Evolutionary conservation across 768 basidiomycete genomes (phyloP).

Genomic region (Xerocomellus chrysenteron): DNA sequence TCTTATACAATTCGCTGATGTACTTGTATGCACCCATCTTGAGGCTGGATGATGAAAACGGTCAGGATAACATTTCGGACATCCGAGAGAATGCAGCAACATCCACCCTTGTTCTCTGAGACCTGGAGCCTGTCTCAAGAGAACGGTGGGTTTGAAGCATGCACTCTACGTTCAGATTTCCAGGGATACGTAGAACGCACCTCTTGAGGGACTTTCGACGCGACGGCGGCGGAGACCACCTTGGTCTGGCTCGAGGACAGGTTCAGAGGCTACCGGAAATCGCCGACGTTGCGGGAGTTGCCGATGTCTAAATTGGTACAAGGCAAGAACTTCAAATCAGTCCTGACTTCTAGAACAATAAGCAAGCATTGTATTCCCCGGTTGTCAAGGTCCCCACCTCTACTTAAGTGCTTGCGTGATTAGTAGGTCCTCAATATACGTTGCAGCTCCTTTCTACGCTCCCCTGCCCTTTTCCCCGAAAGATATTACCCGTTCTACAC

Average conservation of each 20-base stretch:
- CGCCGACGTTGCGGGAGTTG: slow-evolving; percentile 22
- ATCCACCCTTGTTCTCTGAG: slow-evolving; percentile 25
- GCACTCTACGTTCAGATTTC: background rate
- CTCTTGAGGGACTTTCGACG: slow-evolving; percentile 27
- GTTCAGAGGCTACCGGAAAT: slow-evolving; percentile 13
- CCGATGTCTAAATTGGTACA: slow-evolving; percentile 22
- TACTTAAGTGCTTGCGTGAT: slow-evolving; percentile 16
- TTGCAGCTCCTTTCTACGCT: background rate
- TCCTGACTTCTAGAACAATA: slow-evolving; percentile 15
- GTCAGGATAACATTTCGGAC: slow-evolving; percentile 10
- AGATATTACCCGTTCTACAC: background rate
- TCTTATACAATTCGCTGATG: slow-evolving; percentile 96
- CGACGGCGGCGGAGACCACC: slow-evolving; percentile 9
- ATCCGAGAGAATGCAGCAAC: slow-evolving; percentile 17
- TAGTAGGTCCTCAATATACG: background rate
- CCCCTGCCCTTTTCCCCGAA: background rate
- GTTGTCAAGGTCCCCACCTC: slow-evolving; percentile 19
- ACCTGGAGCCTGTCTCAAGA: background rate
- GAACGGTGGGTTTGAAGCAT: slow-evolving; percentile 1
- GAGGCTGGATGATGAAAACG: slow-evolving; percentile 34
- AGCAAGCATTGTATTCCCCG: slow-evolving; percentile 12
- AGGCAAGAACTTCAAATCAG: background rate
- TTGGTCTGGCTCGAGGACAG: slow-evolving; percentile 1
- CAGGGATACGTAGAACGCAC: slow-evolving; percentile 21
- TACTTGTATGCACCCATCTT: slow-evolving; percentile 96